Evolutionary conservation across 768 basidiomycete genomes (phyloP), one percentile per base, ranked within the genome.

Genomic region (Lactarius sanguifluus): DNA sequence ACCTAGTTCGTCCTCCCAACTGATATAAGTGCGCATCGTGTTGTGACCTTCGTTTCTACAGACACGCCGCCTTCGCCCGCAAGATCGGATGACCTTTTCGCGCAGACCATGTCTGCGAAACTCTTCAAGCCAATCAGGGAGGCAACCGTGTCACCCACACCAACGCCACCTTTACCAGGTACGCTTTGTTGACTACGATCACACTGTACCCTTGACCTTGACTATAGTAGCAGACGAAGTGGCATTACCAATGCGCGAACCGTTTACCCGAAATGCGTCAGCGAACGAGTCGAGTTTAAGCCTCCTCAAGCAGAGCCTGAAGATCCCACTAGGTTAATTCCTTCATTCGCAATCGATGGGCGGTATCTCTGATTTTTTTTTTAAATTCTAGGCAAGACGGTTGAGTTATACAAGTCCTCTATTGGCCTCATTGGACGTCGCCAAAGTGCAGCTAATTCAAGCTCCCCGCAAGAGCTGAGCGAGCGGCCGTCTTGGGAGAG

Each of bases 291-390:
- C 80, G 9, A 80, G 79, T 13, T 73, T 85, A 38, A 77, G 72
- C 59, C 79, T 81, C 36, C 78, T 92, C 69, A 90, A 83, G 75
- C 90, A 91, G 70, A 86, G 85, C 65, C 81, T 93, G 70, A 89
- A 84, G 74, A 80, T 83, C 66, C 93, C 91, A 1, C 86, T 93
- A 67, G 90, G 91, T 90, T 25, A 70, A 41, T 81, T 76, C 8
- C 18, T 18, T n/a, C 25, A 25, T n/a, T 7, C 23, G 10, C 18
- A 25, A 20, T 3, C 5, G 15, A 25, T 23, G 8, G 2, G 18
- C 8, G 13, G 18, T 54, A n/a, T 30, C n/a, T 28, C 34, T 63
- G 30, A 60, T 1, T 36, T 43, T 41, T 34, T 32, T 23, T n/a
- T n/a, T n/a, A n/a, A 25, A 18, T 43, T 13, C 47, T 67, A 91